Conservation (phyloP, 2,329 filamentous ascomycete genomes). For the Fusarium gaditjirri region DNA sequence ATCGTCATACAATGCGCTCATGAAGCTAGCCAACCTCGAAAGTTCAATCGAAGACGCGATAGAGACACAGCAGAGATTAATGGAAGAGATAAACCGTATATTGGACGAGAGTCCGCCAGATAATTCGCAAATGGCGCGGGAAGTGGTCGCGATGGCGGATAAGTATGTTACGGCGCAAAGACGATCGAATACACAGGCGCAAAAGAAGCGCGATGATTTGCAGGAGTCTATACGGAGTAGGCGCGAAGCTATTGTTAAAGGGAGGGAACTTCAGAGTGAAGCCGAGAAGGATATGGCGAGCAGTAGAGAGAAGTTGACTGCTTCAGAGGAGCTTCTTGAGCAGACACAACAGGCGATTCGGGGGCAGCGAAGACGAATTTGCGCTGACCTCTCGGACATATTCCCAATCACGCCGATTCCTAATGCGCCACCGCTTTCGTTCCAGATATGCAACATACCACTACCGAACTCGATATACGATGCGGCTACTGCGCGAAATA, state of each 20-base stretch:
- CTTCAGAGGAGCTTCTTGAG: slow-evolving; percentile 65
- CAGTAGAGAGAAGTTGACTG: slow-evolving; percentile 67
- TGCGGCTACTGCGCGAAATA: slow-evolving; percentile 52
- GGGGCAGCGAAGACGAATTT: slow-evolving; percentile 89
- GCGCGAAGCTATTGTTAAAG: slow-evolving; percentile 73
- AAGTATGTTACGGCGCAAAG: slow-evolving; percentile 71
- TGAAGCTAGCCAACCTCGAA: slow-evolving; percentile 88
- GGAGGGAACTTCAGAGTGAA: slow-evolving; percentile 67
- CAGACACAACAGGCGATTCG: slow-evolving; percentile 73
- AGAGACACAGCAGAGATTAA: slow-evolving; percentile 77
- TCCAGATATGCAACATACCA: slow-evolving; percentile 82
- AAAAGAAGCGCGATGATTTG: slow-evolving; percentile 74
- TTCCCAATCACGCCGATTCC: slow-evolving; percentile 79
- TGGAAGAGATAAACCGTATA: slow-evolving; percentile 78
- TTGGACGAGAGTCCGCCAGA: slow-evolving; percentile 56
- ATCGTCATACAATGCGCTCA: slow-evolving; percentile 87
- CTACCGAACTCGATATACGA: slow-evolving; percentile 86
- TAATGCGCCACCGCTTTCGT: slow-evolving; percentile 72
- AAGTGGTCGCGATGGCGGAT: slow-evolving; percentile 59
- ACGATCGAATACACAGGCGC: slow-evolving; percentile 71
- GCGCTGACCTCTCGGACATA: slow-evolving; percentile 81
- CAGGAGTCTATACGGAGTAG: slow-evolving; percentile 72
- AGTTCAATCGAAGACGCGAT: slow-evolving; percentile 92
- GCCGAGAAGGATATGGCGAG: slow-evolving; percentile 70
- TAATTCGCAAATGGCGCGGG: slow-evolving; percentile 59